These are phyloP conservation scores for Candida pseudoglaebosa DNA, from an alignment of 805 yeast genomes.

Conservation along the genomic window DNA sequence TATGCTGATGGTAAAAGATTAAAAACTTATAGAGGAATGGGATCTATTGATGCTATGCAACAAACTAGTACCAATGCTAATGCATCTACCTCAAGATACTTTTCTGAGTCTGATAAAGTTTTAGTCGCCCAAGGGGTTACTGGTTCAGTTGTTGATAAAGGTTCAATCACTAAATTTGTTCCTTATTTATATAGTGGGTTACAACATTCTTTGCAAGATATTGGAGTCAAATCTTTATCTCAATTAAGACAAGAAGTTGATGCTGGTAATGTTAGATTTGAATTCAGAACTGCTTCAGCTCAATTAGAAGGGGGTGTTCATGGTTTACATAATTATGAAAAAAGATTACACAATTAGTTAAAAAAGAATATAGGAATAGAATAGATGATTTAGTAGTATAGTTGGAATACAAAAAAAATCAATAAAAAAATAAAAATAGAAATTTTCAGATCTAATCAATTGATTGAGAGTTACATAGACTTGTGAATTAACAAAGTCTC, in stretches of 20 bases:
- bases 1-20: slow-evolving; percentile 97
- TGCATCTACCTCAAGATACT: slow-evolving; percentile 97
- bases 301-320: slow-evolving; percentile 98
- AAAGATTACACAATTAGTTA: slow-evolving; percentile 82
- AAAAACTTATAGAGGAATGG: slow-evolving; percentile 99
- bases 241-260: slow-evolving; percentile 63
- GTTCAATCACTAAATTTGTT: slow-evolving; percentile 87
- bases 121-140: slow-evolving; percentile 99
- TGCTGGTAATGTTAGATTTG: slow-evolving; percentile 79
- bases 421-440: no score
- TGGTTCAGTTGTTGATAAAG: slow-evolving; percentile 95
- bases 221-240: slow-evolving; percentile 71
- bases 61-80: slow-evolving; percentile 82
- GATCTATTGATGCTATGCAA: slow-evolving; percentile 98
- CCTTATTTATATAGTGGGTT: slow-evolving; percentile 94
- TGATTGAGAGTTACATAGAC: no score
- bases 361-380: no score
- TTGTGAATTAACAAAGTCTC: no score
- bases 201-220: slow-evolving; percentile 98
- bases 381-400: no score
- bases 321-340: slow-evolving; percentile 94
- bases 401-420: no score
- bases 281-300: slow-evolving; percentile 97
- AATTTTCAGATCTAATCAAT: no score
- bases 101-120: slow-evolving; percentile 92